phyloP scores from a whole-genome alignment of 179 eudicot genomes.

The Silene vulgaris region DNA sequence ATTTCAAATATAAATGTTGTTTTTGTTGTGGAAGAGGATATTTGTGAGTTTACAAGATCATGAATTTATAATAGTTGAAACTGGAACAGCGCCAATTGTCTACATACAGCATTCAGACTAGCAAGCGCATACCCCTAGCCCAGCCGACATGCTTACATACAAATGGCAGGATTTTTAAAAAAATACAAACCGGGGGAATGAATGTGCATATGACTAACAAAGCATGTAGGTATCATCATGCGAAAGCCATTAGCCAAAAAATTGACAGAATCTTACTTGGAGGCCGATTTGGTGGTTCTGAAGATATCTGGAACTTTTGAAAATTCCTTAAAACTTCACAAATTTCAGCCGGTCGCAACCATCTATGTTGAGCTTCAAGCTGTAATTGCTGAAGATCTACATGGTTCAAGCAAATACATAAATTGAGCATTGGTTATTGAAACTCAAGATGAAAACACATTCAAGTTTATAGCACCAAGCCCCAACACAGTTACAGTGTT shows the following conservation, averaged over 20 bases:
- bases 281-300: constrained; percentile 61
- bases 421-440: not conserved
- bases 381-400: constrained; percentile 42
- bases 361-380: constrained; percentile 55
- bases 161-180: not conserved
- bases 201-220: not conserved
- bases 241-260: not conserved
- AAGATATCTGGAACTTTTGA: constrained; percentile 36
- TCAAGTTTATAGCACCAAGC: not conserved
- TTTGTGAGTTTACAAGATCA: not conserved
- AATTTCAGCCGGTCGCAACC: constrained; percentile 72
- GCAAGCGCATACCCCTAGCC: not conserved
- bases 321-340: constrained; percentile 59
- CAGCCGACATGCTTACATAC: not conserved
- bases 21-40: not conserved
- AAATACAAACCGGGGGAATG: not conserved
- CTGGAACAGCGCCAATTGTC: not conserved
- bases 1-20: not conserved
- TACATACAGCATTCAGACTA: not conserved
- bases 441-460: not conserved
- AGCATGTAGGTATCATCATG: not conserved
- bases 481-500: no score
- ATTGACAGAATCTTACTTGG: constrained; percentile 32
- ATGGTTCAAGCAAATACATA: not conserved
- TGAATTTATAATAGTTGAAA: not conserved